These are phyloP conservation scores for Penicillium sp. DNA, from an alignment of 2,329 filamentous ascomycete species.

Conservation along the genomic window DNA sequence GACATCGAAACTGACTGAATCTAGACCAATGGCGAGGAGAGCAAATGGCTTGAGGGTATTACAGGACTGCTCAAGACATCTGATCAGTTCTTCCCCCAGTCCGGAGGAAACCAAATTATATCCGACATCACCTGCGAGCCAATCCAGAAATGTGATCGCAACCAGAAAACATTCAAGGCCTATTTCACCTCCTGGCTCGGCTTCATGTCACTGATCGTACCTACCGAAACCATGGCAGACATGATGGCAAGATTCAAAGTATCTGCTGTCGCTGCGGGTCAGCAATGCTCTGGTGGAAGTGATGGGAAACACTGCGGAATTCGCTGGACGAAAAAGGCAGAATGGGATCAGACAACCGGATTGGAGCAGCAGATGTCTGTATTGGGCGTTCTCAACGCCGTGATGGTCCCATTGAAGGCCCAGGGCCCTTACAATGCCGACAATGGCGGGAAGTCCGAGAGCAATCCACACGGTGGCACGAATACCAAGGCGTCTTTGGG, in stretches of 20 bases:
- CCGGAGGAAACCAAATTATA: slow-evolving; percentile 53
- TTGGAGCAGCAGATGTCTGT: slow-evolving; percentile 70
- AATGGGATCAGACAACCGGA: slow-evolving; percentile 58
- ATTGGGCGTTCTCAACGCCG: slow-evolving; percentile 63
- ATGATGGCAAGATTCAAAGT: slow-evolving; percentile 59
- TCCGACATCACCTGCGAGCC: slow-evolving; percentile 68
- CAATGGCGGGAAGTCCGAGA: slow-evolving; percentile 56
- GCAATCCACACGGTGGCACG: slow-evolving; percentile 29
- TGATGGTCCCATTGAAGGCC: slow-evolving; percentile 51
- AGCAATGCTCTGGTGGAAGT: slow-evolving; percentile 61
- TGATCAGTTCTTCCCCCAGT: slow-evolving; percentile 51
- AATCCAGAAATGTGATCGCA: slow-evolving; percentile 61
- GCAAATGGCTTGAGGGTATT: slow-evolving; percentile 57
- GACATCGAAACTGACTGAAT: slow-evolving; percentile 28
- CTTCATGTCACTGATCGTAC: slow-evolving; percentile 60
- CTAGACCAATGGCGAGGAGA: slow-evolving; percentile 49
- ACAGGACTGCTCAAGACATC: slow-evolving; percentile 54
- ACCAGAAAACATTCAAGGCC: slow-evolving; percentile 71
- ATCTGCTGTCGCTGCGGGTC: slow-evolving; percentile 60
- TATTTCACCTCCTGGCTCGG: slow-evolving; percentile 67
- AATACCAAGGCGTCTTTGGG: slow-evolving; percentile 2
- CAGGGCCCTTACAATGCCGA: slow-evolving; percentile 43
- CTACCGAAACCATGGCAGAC: slow-evolving; percentile 50
- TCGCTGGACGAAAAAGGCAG: slow-evolving; percentile 54
- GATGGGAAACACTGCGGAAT: slow-evolving; percentile 58